Base-by-base conservation (phyloP, 129 eudicot species). In the Silybum marianum region DNA sequence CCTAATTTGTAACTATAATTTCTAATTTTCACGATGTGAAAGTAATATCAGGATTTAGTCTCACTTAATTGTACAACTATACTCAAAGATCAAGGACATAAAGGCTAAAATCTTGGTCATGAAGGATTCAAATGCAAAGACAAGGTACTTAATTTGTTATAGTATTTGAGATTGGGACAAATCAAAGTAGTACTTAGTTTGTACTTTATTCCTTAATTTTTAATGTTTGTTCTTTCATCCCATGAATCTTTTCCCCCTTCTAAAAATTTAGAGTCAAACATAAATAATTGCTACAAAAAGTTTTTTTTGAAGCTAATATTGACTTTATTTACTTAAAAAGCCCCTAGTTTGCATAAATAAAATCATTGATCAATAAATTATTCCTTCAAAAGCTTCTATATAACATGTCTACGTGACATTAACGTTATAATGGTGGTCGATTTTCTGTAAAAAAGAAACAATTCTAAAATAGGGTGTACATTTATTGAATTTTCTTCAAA, bases 151-250 rank as follows among this genome's bases (percentile, higher is more conserved):
- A 77, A 77, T 71, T 58, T 12, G 82, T 58, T 82, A 19, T 68
- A 36, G 76, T 39, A 72, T 76, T 69, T 51, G 71, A 71, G 82
- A 83, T 76, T 70, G 82, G 54, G 78, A 70, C 82, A 83, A 75
- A 83, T 82, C 72, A 69, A 69, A 82, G 42, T 36, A 70, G 81
- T 82, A 82, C 86, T 77, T 77, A 76, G 65, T 25, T 76, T 76
- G 86, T 77, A 83, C 86, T 62, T 83, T 77, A 83, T 83, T 70
- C 86, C 81, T 83, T 83, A 78, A 78, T 71, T 63, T 82, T 78
- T 77, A 65, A 78, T 65, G 73, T 83, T 77, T 71, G 80, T 76
- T 83, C 54, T 38, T 83, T 83, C 82, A 71, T 72, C 82, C 69
- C 58, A 71, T 77, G 82, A 83, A 71, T 77, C 82, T 65, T 77